Conservation (phyloP, 192 early-diverging fungal species). For the Coemansia sp. region DNA sequence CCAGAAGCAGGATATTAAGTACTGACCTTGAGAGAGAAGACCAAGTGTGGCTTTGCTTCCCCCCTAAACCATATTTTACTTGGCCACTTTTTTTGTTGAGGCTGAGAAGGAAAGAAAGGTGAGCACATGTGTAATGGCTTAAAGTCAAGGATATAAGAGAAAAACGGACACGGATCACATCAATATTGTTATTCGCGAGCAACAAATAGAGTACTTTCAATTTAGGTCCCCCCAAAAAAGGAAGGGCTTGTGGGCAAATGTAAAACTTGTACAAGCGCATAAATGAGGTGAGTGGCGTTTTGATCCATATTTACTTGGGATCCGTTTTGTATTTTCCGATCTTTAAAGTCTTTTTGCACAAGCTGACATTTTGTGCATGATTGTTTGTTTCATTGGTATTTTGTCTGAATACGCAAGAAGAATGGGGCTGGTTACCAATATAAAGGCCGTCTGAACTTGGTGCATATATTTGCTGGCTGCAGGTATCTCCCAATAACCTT, state of each 20-base stretch:
- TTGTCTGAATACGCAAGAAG: slow-evolving; percentile 1
- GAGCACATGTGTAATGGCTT: too few relatives aligned
- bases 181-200: background rate
- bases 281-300: slow-evolving; percentile 6
- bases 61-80: too few relatives aligned
- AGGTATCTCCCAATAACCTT: too few relatives aligned
- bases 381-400: background rate
- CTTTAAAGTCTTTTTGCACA: background rate
- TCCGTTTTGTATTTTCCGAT: slow-evolving; percentile 1
- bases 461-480: too few relatives aligned
- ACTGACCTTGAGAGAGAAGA: too few relatives aligned
- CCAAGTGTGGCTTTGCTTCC: too few relatives aligned
- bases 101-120: too few relatives aligned
- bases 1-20: too few relatives aligned
- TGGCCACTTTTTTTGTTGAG: too few relatives aligned
- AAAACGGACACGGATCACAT: too few relatives aligned
- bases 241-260: slow-evolving; percentile 5
- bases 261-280: slow-evolving; percentile 4
- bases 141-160: too few relatives aligned
- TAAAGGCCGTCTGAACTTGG: background rate
- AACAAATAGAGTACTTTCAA: background rate
- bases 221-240: background rate
- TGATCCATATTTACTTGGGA: background rate
- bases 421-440: background rate
- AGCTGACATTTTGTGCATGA: background rate